Base-by-base conservation (phyloP, 2,329 filamentous ascomycete genomes). In the Paraconiothyrium brasiliense region DNA sequence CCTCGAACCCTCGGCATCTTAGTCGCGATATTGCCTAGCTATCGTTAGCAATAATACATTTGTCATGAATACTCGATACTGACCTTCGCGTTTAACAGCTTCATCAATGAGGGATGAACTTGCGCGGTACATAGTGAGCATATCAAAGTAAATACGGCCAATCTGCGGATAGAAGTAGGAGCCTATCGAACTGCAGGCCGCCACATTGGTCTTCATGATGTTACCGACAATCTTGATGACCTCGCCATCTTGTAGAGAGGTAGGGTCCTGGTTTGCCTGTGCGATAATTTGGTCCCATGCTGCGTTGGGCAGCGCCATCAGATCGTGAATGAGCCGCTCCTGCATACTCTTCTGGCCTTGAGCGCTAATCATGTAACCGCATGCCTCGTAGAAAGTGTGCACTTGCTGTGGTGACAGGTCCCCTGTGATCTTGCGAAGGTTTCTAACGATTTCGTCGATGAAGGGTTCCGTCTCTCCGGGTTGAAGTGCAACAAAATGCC, bases 191-290 rank as follows among this genome's bases (percentile, higher is more conserved):
- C 92, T 92, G 79, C 95, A 99, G 39, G 95, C 95, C n/a, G 96
- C 94, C 4, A 99, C 95, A 72, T 99, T 99, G 0, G 95, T 99
- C 87, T 99, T 99, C 95, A 99, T 99, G 77, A 99, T 97, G 81
- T 99, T 99, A 68, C 95, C 95, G 65, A 99, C 94, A 69, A 99
- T 90, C 84, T 99, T 99, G 83, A 99, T 98, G 0, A 94, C 97
- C 70, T 99, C 94, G 11, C 90, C 85, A 74, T 98, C 93, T 78
- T 98, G 93, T 13, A 99, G 85, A 68, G 95, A 93, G 24, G 89
- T 86, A 0, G 95, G 93, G 76, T 97, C 90, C 63, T 90, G 86
- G 58, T 92, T 95, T 27, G 95, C 95, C 75, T 91, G 88, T 70
- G 89, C 88, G 76, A 99, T 99, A 72, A 99, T 97, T 73, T 90